Evolutionary conservation across 257 asterid species (phyloP).

Genomic region (Cruciata laevipes): DNA sequence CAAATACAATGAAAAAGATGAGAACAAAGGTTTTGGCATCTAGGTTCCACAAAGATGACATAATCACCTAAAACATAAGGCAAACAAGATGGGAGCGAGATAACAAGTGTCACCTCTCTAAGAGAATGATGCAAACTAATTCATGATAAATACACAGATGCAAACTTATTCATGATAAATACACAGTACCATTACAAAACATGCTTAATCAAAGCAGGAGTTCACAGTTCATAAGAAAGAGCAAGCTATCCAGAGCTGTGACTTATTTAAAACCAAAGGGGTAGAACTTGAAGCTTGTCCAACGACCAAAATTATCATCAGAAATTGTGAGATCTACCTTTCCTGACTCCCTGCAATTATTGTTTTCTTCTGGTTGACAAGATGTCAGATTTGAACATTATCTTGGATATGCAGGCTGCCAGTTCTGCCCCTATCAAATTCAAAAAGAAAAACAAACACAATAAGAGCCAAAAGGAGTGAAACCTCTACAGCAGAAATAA

Average conservation of each 20-base stretch:
- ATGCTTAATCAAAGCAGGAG: constrained; percentile 14
- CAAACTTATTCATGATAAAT: not conserved
- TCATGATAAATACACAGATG: not conserved
- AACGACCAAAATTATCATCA: constrained; percentile 43
- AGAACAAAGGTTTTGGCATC: constrained; percentile 43
- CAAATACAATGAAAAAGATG: constrained; percentile 35
- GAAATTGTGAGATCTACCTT: constrained; percentile 24
- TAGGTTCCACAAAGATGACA: constrained; percentile 35
- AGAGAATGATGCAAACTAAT: not conserved
- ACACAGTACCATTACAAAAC: constrained; percentile 4
- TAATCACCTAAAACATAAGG: constrained; percentile 17
- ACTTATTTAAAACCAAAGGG: constrained; percentile 28
- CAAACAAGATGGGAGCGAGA: constrained; percentile 5
- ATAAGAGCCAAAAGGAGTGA: not conserved
- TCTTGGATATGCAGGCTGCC: not conserved
- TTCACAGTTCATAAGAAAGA: constrained; percentile 20
- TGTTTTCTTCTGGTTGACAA: not conserved
- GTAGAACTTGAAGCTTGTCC: constrained; percentile 31
- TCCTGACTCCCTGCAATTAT: constrained; percentile 2
- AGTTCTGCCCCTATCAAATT: constrained; percentile 11
- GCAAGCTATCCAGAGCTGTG: constrained; percentile 26
- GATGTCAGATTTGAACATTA: not conserved
- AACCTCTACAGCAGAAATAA: too few species aligned
- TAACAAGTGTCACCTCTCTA: constrained; percentile 9
- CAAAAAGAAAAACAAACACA: not conserved